A percentile compares a stretch with the other conserved stretches of the same genome.
Evolutionary conservation across 2,329 filamentous ascomycete genomes (phyloP).

Genomic region (Neopestalotiopsis sp.): DNA sequence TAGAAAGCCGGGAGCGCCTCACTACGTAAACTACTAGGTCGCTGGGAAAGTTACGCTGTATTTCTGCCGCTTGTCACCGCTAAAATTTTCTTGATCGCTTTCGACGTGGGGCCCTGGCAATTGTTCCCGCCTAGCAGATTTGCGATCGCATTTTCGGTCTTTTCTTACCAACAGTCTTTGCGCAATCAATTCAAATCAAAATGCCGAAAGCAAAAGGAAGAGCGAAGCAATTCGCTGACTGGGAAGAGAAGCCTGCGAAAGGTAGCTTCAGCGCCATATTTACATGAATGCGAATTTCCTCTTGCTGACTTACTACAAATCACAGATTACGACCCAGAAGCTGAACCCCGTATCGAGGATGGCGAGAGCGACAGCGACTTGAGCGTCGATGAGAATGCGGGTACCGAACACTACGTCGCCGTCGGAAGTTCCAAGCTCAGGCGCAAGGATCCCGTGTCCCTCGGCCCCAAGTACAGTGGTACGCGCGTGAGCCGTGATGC

Average conservation of each 20-base stretch:
- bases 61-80: slow-evolving; percentile 54
- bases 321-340: slow-evolving; percentile 82
- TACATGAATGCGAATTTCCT: too few species aligned
- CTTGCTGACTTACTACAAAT: not conserved
- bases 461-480: slow-evolving; percentile 84
- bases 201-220: slow-evolving; percentile 60
- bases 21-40: not conserved
- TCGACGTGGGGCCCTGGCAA: not conserved
- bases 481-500: slow-evolving; percentile 72
- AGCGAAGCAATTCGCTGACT: slow-evolving; percentile 65
- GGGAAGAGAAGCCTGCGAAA: slow-evolving; percentile 65
- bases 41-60: not conserved
- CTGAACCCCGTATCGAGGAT: slow-evolving; percentile 59
- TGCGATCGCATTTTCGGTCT: not conserved
- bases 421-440: slow-evolving; percentile 80
- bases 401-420: slow-evolving; percentile 61
- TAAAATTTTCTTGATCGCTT: slow-evolving; percentile 50
- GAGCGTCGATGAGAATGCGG: slow-evolving; percentile 59
- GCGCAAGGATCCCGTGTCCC: slow-evolving; percentile 67
- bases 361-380: slow-evolving; percentile 59
- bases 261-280: slow-evolving; percentile 48
- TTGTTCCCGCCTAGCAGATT: not conserved
- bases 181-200: slow-evolving; percentile 32
- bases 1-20: too few species aligned
- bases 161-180: not conserved